These are phyloP conservation scores for Akanthomyces lecanii DNA, from an alignment of 2,329 filamentous ascomycete genomes.

Conservation along the genomic window DNA sequence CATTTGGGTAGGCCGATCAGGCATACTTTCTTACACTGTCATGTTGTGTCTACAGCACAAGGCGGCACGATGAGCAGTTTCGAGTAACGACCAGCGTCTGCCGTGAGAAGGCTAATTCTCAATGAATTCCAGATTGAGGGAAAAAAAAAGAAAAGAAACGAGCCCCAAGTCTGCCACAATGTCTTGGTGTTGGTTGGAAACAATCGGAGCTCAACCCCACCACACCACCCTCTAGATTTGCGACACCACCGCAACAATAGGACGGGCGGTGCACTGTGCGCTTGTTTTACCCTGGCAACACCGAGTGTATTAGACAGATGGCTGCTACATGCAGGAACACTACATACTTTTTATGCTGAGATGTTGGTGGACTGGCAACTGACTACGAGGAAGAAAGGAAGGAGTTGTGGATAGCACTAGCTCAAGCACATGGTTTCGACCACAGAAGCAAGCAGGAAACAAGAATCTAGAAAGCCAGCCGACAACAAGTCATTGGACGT, in stretches of 20 bases:
- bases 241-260: neutral
- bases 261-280: neutral
- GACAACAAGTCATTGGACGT: too few relatives aligned
- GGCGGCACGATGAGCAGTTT: neutral
- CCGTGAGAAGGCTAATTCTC: neutral
- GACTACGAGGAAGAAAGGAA: too few relatives aligned
- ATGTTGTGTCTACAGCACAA: neutral
- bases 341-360: neutral
- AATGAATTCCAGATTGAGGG: neutral
- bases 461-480: too few relatives aligned
- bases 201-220: neutral
- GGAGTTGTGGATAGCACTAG: neutral
- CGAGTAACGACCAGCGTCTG: neutral
- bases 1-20: neutral
- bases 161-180: neutral
- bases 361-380: too few relatives aligned
- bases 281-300: neutral
- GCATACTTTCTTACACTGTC: constrained; percentile 3
- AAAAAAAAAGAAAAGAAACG: neutral
- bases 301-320: neutral
- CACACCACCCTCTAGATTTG: neutral
- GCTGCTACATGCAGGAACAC: constrained; percentile 4
- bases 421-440: neutral
- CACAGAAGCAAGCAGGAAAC: neutral
- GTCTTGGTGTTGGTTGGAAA: constrained; percentile 3